These are phyloP conservation scores for Microcos paniculata DNA, from an alignment of 345 rosid species.

Conservation along the genomic window DNA sequence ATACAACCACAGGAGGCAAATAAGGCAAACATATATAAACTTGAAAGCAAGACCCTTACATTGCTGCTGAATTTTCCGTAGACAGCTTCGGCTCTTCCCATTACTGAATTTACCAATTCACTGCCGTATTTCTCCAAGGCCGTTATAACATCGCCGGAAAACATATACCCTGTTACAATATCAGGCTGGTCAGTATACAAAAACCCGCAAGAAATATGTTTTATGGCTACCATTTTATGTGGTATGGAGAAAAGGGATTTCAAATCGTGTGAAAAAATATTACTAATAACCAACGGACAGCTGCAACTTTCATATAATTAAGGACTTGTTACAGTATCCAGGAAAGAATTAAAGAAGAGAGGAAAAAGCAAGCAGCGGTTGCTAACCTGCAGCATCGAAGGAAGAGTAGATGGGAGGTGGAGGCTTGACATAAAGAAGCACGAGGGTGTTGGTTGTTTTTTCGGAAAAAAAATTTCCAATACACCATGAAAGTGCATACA, in stretches of 20 bases:
- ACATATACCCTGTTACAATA: slow-evolving; percentile 46
- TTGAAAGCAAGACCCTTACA: slow-evolving; percentile 17
- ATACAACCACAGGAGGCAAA: background rate
- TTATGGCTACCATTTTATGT: background rate
- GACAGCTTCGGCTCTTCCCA: slow-evolving; percentile 71
- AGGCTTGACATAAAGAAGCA: slow-evolving; percentile 83
- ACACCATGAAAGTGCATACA: slow-evolving; percentile 90
- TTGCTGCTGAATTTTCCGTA: slow-evolving; percentile 35
- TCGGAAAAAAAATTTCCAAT: slow-evolving; percentile 52
- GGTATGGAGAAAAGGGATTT: background rate
- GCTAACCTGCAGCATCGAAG: slow-evolving; percentile 62
- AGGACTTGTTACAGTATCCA: background rate
- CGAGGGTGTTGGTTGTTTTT: slow-evolving; percentile 39
- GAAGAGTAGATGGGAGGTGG: slow-evolving; percentile 64
- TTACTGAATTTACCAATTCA: slow-evolving; percentile 59
- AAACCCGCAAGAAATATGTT: background rate
- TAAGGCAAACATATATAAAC: background rate
- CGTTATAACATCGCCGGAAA: slow-evolving; percentile 44
- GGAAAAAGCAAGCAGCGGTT: background rate
- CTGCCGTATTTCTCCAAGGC: slow-evolving; percentile 52
- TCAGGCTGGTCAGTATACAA: background rate
- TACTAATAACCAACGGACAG: background rate
- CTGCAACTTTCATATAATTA: background rate
- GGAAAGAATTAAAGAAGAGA: too few species aligned
- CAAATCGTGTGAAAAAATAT: too few species aligned